These are phyloP conservation scores for Blastomyces emzantsi DNA, from an alignment of 2,329 filamentous ascomycete genomes.

Conservation along the genomic window DNA sequence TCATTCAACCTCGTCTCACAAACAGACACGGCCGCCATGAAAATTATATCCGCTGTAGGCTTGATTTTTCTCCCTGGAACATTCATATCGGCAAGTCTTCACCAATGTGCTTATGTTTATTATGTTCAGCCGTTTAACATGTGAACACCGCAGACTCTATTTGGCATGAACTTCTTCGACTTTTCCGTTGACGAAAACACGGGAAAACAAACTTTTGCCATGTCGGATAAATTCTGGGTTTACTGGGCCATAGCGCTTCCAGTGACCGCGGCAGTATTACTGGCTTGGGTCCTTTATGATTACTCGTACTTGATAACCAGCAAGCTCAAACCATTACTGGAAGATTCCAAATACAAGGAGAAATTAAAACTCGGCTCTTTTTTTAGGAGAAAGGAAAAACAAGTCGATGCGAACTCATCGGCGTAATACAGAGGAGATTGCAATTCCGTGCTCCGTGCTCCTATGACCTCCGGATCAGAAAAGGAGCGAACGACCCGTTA, in stretches of 20 bases:
- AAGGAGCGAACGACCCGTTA: background rate
- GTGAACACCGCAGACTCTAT: slow-evolving; percentile 21
- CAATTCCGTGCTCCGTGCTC: background rate
- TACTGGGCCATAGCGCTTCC: slow-evolving; percentile 27
- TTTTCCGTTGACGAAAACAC: slow-evolving; percentile 15
- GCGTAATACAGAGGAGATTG: background rate
- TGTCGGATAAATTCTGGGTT: slow-evolving; percentile 25
- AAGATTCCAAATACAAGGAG: background rate
- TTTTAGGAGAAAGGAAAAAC: background rate
- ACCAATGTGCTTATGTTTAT: background rate
- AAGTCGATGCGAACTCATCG: background rate
- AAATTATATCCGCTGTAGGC: slow-evolving; percentile 23
- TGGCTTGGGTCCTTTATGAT: slow-evolving; percentile 22
- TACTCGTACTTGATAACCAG: slow-evolving; percentile 1
- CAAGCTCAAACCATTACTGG: background rate
- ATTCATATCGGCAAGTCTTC: slow-evolving; percentile 23
- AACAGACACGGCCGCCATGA: slow-evolving; percentile 25
- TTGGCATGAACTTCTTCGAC: slow-evolving; percentile 31
- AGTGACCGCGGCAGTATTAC: slow-evolving; percentile 22
- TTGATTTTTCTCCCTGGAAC: slow-evolving; percentile 25
- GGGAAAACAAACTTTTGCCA: slow-evolving; percentile 18
- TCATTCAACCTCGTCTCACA: slow-evolving; percentile 29
- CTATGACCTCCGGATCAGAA: background rate
- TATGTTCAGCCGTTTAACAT: background rate
- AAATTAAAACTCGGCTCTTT: background rate